phyloP scores from a whole-genome alignment of 495 filamentous ascomycete genomes.

The Cercophora samala region DNA sequence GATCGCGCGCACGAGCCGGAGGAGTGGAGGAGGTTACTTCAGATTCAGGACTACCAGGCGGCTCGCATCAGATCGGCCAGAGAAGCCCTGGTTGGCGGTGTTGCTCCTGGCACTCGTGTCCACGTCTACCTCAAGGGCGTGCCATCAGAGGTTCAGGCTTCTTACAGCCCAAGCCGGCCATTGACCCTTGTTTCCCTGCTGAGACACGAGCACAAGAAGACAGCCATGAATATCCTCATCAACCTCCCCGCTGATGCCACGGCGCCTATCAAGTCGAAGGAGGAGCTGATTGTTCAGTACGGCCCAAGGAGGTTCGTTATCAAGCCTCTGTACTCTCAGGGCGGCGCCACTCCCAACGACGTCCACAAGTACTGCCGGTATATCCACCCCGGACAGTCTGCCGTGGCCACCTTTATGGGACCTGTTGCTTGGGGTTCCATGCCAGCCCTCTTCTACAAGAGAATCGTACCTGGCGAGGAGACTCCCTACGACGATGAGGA shows the following conservation, averaged over 20 bases:
- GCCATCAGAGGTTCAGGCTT: constrained; percentile 54
- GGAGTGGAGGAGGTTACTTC: constrained; percentile 81
- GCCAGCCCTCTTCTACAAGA: constrained; percentile 81
- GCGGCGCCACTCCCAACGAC: constrained; percentile 83
- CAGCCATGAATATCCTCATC: constrained; percentile 81
- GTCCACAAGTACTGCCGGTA: constrained; percentile 96
- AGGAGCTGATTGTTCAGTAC: constrained; percentile 82
- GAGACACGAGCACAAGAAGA: constrained; percentile 90
- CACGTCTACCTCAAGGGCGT: constrained; percentile 74
- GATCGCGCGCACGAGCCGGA: constrained; percentile 81
- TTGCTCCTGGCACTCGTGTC: constrained; percentile 76
- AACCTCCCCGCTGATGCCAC: constrained; percentile 69
- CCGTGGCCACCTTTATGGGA: constrained; percentile 85
- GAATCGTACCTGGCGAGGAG: constrained; percentile 33
- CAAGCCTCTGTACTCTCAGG: constrained; percentile 84
- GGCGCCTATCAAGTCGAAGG: constrained; percentile 78
- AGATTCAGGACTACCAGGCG: constrained; percentile 77
- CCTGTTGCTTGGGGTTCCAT: constrained; percentile 91
- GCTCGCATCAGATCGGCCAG: constrained; percentile 68
- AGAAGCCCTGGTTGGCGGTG: constrained; percentile 82
- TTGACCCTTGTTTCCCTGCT: constrained; percentile 77
- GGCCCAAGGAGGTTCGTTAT: constrained; percentile 81
- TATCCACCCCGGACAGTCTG: constrained; percentile 84
- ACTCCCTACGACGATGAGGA: constrained; percentile 28
- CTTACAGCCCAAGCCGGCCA: constrained; percentile 55